Percentiles rank a stretch among this genome's conserved stretches.
These are phyloP conservation scores for Tetrahymena thermophila DNA, from an alignment of 73 alveolate genomes.

Conservation along the genomic window DNA sequence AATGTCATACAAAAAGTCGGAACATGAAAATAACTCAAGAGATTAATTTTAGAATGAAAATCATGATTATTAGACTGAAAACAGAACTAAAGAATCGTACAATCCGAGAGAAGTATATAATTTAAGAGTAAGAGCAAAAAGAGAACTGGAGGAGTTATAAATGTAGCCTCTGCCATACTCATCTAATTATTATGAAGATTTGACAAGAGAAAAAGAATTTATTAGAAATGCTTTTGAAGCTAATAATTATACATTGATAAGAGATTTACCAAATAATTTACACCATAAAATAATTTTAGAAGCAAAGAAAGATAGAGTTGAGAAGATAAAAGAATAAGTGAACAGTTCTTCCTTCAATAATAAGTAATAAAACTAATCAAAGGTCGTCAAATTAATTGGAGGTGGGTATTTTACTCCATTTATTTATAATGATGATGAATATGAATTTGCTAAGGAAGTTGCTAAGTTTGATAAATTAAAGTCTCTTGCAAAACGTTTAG, in stretches of 20 bases:
- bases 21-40: not conserved
- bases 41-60: not conserved
- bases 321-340: not conserved
- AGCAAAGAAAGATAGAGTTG: not conserved
- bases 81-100: not conserved
- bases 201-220: not conserved
- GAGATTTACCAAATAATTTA: not conserved
- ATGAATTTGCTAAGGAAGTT: not conserved
- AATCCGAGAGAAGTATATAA: not conserved
- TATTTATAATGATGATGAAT: not conserved
- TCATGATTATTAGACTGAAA: not conserved
- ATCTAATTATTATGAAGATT: not conserved
- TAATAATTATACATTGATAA: not conserved
- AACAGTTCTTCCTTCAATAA: not conserved
- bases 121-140: not conserved
- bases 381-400: not conserved
- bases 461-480: not conserved
- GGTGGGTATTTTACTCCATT: not conserved
- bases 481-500: not conserved
- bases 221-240: not conserved
- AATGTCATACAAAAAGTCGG: not conserved
- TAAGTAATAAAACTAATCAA: not conserved
- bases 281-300: not conserved
- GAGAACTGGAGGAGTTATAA: not conserved
- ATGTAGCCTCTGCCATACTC: not conserved